Evolutionary conservation across 2,329 filamentous ascomycete species (phyloP).

Genomic region (Didymellaceae sp.): DNA sequence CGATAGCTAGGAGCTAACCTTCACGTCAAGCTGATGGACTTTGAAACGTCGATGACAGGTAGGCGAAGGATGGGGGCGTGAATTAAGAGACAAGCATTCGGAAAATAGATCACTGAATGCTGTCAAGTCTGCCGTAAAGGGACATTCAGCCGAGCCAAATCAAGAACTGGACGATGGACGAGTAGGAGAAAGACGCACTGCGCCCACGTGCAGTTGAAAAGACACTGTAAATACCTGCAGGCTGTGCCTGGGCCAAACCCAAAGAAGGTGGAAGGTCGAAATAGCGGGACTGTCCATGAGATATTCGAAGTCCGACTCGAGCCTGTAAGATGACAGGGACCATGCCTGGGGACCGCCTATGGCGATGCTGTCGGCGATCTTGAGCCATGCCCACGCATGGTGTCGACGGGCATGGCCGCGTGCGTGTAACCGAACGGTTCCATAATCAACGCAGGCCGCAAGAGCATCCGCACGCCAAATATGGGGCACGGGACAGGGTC

Average conservation of each 20-base stretch:
- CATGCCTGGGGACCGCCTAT: constrained; percentile 32
- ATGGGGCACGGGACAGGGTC: constrained; percentile 33
- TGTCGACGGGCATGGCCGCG: constrained; percentile 45
- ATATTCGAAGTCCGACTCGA: constrained; percentile 39
- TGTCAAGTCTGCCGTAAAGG: constrained; percentile 34
- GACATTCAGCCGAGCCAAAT: constrained; percentile 44
- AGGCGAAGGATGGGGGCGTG: constrained; percentile 35
- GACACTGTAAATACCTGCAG: constrained; percentile 48
- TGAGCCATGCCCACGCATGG: constrained; percentile 36
- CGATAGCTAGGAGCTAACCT: constrained; percentile 40
- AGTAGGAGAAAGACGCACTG: constrained; percentile 36
- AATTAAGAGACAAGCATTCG: constrained; percentile 41
- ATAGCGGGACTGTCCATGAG: constrained; percentile 22
- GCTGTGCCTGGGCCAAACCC: constrained; percentile 47
- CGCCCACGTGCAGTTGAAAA: constrained; percentile 38
- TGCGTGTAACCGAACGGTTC: constrained; percentile 46
- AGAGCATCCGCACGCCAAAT: constrained; percentile 39
- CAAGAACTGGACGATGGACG: constrained; percentile 39
- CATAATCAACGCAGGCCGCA: constrained; percentile 38
- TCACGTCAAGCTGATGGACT: constrained; percentile 39
- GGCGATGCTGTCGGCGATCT: constrained; percentile 34
- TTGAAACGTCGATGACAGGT: constrained; percentile 38
- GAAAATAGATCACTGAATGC: constrained; percentile 32
- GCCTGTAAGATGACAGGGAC: constrained; percentile 31
- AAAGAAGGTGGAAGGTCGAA: constrained; percentile 29